Conservation (phyloP, 345 rosid genomes). For the Salix udensis region DNA sequence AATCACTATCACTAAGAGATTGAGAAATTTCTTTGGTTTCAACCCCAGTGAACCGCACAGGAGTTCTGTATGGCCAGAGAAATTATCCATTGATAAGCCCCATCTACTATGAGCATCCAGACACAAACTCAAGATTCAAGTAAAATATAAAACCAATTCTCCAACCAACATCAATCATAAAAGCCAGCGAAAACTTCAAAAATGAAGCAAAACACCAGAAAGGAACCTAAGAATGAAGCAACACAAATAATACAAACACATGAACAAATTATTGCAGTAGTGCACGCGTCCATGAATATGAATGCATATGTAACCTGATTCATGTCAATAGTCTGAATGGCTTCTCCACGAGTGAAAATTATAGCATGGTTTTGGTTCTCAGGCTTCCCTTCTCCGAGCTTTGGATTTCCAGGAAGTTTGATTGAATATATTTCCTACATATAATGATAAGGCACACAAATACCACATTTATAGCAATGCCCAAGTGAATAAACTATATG, state of each 20-base stretch:
- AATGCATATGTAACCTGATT: slow-evolving; percentile 60
- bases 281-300: neutral
- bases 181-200: neutral
- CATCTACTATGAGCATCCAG: neutral
- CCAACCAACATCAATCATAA: neutral
- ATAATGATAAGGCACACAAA: slow-evolving; percentile 8
- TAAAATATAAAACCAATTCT: neutral
- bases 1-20: too few species aligned
- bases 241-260: neutral
- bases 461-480: neutral
- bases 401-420: slow-evolving; percentile 95
- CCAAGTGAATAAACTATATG: neutral
- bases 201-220: neutral
- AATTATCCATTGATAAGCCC: too few species aligned
- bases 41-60: too few species aligned
- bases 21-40: too few species aligned
- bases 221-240: neutral
- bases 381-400: slow-evolving; percentile 99
- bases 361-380: slow-evolving; percentile 98
- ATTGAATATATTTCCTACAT: slow-evolving; percentile 84
- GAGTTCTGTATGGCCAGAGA: too few species aligned
- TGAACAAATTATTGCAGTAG: neutral
- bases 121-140: neutral
- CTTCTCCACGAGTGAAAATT: slow-evolving; percentile 93
- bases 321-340: slow-evolving; percentile 98